Evolutionary conservation across 331 rosid genomes (phyloP), one percentile per base, ranked within the genome.

Genomic region (Quercus phellos): DNA sequence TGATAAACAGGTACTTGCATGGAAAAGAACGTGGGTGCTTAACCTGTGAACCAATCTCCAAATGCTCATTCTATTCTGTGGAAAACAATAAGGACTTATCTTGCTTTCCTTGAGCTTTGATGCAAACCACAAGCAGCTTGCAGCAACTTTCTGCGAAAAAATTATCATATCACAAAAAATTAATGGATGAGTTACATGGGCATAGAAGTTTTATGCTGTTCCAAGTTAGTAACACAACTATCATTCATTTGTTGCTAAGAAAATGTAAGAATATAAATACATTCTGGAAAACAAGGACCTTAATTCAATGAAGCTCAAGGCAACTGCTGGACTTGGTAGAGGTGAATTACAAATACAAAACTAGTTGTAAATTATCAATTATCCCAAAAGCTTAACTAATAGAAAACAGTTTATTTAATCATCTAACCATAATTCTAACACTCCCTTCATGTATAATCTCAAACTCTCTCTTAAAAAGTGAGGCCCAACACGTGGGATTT

Each of bases 111-210:
- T 96, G 79, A 95, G 86, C 82, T 95, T 95, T 19, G 99, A 91
- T 42, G 99, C 98, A 84, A 95, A 91, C 99, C 99, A 95, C 70
- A 92, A 90, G 55, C 97, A 90, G 81, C 99, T 90, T 51, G 98
- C 94, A 55, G 98, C 94, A 84, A 95, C 98, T 95, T 95, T 95
- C 99, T 95, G 91, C 83, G n/a, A 85, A 68, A 73, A 80, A 8
- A 70, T 38, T 38, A 2, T 38, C 43, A 38, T 38, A 38, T 38
- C 11, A 11, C 43, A 38, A 3, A 38, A 38, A 38, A 38, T 38
- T 38, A 38, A 38, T 0, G 7, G 7, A 38, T n/a, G n/a, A n/a
- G n/a, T n/a, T n/a, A n/a, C n/a, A n/a, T n/a, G n/a, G n/a, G n/a
- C n/a, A n/a, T n/a, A n/a, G n/a, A n/a, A n/a, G n/a, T n/a, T n/a